phyloP scores from a whole-genome alignment of 2,329 filamentous ascomycete species.

The Proliferodiscus dingleyae region DNA sequence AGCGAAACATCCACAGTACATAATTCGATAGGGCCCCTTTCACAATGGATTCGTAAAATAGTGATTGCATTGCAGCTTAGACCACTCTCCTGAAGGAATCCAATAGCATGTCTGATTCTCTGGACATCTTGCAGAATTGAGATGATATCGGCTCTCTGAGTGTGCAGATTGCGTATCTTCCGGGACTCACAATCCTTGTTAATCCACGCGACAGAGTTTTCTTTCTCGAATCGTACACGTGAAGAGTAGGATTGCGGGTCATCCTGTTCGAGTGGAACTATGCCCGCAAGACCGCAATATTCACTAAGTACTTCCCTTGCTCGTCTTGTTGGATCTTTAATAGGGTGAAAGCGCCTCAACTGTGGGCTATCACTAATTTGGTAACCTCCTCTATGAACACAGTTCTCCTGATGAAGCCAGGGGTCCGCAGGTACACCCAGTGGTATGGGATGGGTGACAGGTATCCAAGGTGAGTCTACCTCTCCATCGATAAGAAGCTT shows the following conservation, averaged over 20 bases:
- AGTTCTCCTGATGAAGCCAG: slow-evolving; percentile 1
- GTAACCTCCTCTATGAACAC: slow-evolving; percentile 4
- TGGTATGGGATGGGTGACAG: background rate
- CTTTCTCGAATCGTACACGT: background rate
- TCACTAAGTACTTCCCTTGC: slow-evolving; percentile 2
- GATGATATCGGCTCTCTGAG: background rate
- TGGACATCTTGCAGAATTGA: background rate
- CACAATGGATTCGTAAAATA: background rate
- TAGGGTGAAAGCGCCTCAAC: background rate
- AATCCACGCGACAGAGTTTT: background rate
- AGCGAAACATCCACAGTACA: background rate
- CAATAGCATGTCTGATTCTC: background rate
- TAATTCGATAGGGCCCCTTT: slow-evolving; percentile 1
- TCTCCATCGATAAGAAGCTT: slow-evolving; percentile 6
- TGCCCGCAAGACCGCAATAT: slow-evolving; percentile 5
- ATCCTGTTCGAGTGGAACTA: slow-evolving; percentile 1
- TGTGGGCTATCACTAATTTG: background rate
- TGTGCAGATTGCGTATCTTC: background rate
- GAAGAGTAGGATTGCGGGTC: background rate
- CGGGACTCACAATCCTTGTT: background rate
- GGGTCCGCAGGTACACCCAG: background rate
- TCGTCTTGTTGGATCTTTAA: background rate
- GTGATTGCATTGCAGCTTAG: slow-evolving; percentile 7
- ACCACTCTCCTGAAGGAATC: slow-evolving; percentile 1
- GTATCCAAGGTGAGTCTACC: slow-evolving; percentile 9